These are phyloP conservation scores for Suillus luteus DNA, from an alignment of 768 basidiomycete species.

Conservation along the genomic window DNA sequence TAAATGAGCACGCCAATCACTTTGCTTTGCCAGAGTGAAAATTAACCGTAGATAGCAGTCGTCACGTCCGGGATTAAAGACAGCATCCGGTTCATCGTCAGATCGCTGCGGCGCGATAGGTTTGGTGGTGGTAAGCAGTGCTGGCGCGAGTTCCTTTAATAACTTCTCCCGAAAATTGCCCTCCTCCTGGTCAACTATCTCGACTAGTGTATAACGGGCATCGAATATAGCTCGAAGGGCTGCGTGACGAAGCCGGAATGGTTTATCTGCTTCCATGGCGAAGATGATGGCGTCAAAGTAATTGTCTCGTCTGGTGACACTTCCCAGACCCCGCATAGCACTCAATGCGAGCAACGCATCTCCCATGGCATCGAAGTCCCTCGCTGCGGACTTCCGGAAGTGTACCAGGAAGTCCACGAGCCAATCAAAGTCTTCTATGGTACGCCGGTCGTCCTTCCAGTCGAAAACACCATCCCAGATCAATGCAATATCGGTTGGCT, in stretches of 20 bases:
- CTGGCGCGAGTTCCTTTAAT: background rate
- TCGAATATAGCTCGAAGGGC: constrained; percentile 11
- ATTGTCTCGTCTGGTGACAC: background rate
- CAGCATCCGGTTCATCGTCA: background rate
- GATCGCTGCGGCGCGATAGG: background rate
- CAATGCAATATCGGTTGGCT: constrained; percentile 3
- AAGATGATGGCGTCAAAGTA: constrained; percentile 10
- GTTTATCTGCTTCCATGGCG: constrained; percentile 5
- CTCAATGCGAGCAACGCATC: constrained; percentile 14
- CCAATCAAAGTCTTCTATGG: constrained; percentile 3
- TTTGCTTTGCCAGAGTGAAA: background rate
- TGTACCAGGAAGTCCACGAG: constrained; percentile 12
- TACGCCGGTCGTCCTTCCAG: background rate
- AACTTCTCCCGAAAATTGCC: background rate
- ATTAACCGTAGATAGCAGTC: background rate
- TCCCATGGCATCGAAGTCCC: constrained; percentile 9
- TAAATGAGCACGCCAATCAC: constrained; percentile 2
- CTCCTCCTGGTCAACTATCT: background rate
- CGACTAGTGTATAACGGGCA: background rate
- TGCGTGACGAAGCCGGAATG: constrained; percentile 9
- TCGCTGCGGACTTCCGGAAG: background rate
- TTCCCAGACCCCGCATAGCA: constrained; percentile 2
- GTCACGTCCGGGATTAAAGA: background rate
- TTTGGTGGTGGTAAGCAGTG: background rate
- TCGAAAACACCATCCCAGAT: constrained; percentile 3